Conservation (phyloP, 495 filamentous ascomycete genomes). For the Lasiosphaeriaceae sp. region DNA sequence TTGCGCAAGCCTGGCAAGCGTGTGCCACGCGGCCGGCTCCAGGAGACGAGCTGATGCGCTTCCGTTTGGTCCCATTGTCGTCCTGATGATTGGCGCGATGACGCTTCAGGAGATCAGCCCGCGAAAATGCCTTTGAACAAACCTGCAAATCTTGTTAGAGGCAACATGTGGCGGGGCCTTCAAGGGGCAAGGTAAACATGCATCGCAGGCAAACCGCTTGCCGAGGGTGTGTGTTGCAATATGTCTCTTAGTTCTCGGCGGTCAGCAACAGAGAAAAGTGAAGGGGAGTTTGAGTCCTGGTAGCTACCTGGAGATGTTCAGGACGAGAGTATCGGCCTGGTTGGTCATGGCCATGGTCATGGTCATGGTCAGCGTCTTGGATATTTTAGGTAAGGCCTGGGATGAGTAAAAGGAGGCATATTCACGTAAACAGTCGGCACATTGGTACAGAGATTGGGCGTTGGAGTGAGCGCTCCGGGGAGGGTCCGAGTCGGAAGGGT, state of each 20-base stretch:
- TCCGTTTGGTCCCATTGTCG: slow-evolving; percentile 40
- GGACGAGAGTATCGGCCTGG: slow-evolving; percentile 48
- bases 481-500: neutral
- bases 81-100: slow-evolving; percentile 51
- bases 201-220: slow-evolving; percentile 47
- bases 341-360: neutral
- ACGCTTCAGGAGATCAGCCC: slow-evolving; percentile 52
- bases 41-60: slow-evolving; percentile 39
- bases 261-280: slow-evolving; percentile 1
- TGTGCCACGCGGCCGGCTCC: slow-evolving; percentile 52
- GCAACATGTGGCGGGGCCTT: neutral
- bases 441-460: slow-evolving; percentile 45
- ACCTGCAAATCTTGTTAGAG: slow-evolving; percentile 29
- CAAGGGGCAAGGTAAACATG: slow-evolving; percentile 5
- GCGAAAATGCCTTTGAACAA: slow-evolving; percentile 52
- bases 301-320: slow-evolving; percentile 45
- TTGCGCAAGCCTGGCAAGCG: slow-evolving; percentile 51
- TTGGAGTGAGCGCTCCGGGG: slow-evolving; percentile 21
- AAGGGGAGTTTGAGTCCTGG: neutral
- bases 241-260: slow-evolving; percentile 36
- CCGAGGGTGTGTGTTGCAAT: slow-evolving; percentile 56
- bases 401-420: neutral
- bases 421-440: slow-evolving; percentile 46
- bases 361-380: neutral
- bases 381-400: neutral